These are phyloP conservation scores for Phytophthora foliorum DNA, from an alignment of 352 stramenopile genomes.

Conservation along the genomic window DNA sequence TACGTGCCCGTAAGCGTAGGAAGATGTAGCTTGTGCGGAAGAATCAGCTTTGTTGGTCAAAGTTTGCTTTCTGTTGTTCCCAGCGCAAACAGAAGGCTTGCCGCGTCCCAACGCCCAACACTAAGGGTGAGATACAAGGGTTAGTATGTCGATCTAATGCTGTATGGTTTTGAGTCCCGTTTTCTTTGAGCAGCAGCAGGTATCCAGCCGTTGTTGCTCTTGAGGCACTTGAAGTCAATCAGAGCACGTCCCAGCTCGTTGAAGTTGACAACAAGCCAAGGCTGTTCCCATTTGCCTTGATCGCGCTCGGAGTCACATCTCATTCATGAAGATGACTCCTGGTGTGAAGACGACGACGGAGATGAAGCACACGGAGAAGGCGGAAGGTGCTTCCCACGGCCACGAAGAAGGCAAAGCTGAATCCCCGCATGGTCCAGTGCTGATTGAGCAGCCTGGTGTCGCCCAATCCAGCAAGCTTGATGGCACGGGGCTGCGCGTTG, in stretches of 20 bases:
- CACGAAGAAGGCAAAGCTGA: constrained; percentile 29
- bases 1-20: not conserved
- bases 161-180: not conserved
- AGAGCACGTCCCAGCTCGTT: constrained; percentile 2
- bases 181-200: not conserved
- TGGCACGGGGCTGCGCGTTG: constrained; percentile 51
- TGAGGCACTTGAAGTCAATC: not conserved
- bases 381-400: constrained; percentile 13
- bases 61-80: not conserved
- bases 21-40: not conserved
- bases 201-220: constrained; percentile 13
- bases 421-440: constrained; percentile 35
- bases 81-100: too few species aligned
- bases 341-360: constrained; percentile 19
- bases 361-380: constrained; percentile 26
- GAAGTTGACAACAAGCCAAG: not conserved
- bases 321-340: constrained; percentile 26
- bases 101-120: too few species aligned
- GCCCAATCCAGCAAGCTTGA: constrained; percentile 38
- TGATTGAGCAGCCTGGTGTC: constrained; percentile 47
- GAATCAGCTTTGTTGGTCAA: not conserved
- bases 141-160: not conserved
- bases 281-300: not conserved
- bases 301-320: constrained; percentile 17
- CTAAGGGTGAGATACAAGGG: constrained; percentile 7